Conservation (phyloP, 2,329 filamentous ascomycete genomes). For the Calonectria naviculata region DNA sequence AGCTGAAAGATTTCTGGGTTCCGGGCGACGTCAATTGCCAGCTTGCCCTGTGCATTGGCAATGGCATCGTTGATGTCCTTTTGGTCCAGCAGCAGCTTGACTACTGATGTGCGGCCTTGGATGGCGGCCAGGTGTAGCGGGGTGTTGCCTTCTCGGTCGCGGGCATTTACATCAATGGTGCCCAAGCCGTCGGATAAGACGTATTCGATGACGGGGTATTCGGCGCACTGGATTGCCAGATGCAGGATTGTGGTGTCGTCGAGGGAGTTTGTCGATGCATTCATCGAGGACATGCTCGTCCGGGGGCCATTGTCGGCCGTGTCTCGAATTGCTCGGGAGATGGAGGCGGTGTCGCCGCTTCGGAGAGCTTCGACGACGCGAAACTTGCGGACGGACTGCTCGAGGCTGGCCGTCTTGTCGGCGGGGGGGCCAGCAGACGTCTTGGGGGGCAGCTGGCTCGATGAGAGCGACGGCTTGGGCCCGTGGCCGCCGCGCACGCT, state of each 20-base stretch:
- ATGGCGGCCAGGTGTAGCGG: conserved; percentile 88
- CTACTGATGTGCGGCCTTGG: conserved; percentile 83
- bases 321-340: conserved; percentile 86
- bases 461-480: conserved; percentile 61
- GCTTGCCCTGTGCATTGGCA: conserved; percentile 84
- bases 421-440: conserved; percentile 44
- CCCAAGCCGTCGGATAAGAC: conserved; percentile 81
- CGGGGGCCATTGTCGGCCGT: conserved; percentile 63
- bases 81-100: conserved; percentile 85
- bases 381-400: conserved; percentile 95
- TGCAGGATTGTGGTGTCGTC: conserved; percentile 93
- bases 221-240: conserved; percentile 94
- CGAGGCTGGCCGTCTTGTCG: conserved; percentile 71
- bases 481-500: conserved; percentile 56
- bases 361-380: conserved; percentile 92
- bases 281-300: conserved; percentile 67
- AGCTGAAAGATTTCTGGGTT: conserved; percentile 97
- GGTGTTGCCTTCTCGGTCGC: conserved; percentile 94
- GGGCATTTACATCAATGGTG: conserved; percentile 84
- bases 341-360: conserved; percentile 89
- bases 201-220: conserved; percentile 91
- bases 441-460: conserved; percentile 42
- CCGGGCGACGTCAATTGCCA: conserved; percentile 88
- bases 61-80: conserved; percentile 89
- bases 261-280: conserved; percentile 58